Percentiles rank a stretch among this genome's conserved stretches.
phyloP scores from a whole-genome alignment of 805 yeast genomes.

The Sugiyamaella americana region DNA sequence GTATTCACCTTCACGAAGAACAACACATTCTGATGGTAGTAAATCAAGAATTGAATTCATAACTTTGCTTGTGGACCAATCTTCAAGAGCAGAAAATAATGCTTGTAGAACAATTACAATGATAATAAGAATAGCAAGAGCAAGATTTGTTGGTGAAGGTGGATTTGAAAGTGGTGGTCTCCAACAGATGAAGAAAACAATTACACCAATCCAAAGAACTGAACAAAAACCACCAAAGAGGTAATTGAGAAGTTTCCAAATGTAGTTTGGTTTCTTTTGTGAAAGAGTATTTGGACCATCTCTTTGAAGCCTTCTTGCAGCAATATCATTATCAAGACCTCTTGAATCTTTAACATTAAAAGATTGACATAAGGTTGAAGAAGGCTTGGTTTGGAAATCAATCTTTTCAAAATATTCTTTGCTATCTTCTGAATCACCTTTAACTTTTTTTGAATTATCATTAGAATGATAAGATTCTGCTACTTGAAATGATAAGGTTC shows the following conservation, averaged over 20 bases:
- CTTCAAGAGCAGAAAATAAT: conserved; percentile 41
- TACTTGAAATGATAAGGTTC: conserved; percentile 14
- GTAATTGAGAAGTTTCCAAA: conserved; percentile 35
- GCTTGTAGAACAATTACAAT: conserved; percentile 41
- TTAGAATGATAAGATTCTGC: conserved; percentile 8
- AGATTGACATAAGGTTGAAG: conserved; percentile 8
- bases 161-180: conserved; percentile 44
- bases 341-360: conserved; percentile 7
- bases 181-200: conserved; percentile 41
- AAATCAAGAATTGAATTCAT: conserved; percentile 43
- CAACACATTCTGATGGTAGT: conserved; percentile 34
- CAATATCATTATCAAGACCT: conserved; percentile 8
- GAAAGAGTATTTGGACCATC: conserved; percentile 15
- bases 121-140: conserved; percentile 38
- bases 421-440: conserved; percentile 1
- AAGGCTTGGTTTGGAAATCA: conserved; percentile 11
- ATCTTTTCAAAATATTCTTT: conserved; percentile 12
- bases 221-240: conserved; percentile 47
- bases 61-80: conserved; percentile 42
- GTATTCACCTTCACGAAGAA: conserved; percentile 34
- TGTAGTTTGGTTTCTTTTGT: conserved; percentile 10
- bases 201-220: conserved; percentile 38
- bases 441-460: not conserved
- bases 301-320: conserved; percentile 4
- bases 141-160: conserved; percentile 36